Base-by-base conservation (phyloP, 2,329 filamentous ascomycete species). In the Microascus cirrosus region DNA sequence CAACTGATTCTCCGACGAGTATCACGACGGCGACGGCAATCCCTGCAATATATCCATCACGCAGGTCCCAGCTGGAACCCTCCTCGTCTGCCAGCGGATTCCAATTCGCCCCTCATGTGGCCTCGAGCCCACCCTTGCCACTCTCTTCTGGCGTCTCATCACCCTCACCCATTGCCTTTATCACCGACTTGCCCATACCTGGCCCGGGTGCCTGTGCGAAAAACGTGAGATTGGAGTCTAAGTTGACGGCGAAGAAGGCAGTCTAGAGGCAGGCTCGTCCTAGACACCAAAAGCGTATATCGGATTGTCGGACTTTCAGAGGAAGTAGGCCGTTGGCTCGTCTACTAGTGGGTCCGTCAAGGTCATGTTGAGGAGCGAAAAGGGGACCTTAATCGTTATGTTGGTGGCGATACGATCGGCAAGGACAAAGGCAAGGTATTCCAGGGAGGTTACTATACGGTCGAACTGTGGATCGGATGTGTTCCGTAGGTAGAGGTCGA, bases 251-350 rank as follows among this genome's bases (percentile, higher is more conserved):
- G 0, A 77, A 58, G 51, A 77, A 78, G 3, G 75, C 73, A 32
- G 75, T 74, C 60, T 78, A 76, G 1, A 78, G 65, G 60, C 77
- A 77, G 1, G 73, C 72, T 20, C 74, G 70, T 0, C 76, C 76
- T 2, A 78, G 69, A 2, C 64, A 65, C 59, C 70, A 71, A 5
- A 52, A 24, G 0, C 58, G 57, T 1, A 60, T 55, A 2, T 60
- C 61, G 6, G 65, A n/a, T 66, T n/a, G 3, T 7, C 10, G 0
- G 67, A 66, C 22, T 67, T 66, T 59, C 75, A 77, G 1, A 74
- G 76, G 59, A 78, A 76, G 61, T 76, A 77, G 42, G 66, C 70
- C 15, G 62, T 65, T 4, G 69, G 64, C 2, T 32, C 61, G 2
- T 66, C 63, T 5, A 68, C 65, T 2, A 76, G 64, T 0, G 73